phyloP scores from a whole-genome alignment of 1,284 basidiomycete genomes.

The Acaromyces ingoldii region DNA sequence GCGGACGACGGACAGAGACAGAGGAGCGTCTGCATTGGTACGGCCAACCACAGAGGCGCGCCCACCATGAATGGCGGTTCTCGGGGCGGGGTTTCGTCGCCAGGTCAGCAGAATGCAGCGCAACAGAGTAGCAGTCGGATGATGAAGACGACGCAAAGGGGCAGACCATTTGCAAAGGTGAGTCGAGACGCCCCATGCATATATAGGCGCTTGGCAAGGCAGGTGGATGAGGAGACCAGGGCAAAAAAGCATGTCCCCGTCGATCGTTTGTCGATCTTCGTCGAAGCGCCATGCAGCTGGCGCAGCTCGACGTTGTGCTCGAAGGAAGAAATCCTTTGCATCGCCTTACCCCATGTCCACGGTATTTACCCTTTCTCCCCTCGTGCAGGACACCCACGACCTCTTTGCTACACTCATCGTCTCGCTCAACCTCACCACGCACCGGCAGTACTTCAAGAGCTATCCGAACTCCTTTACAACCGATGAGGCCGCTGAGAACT shows the following conservation, averaged over 20 bases:
- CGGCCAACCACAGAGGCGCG: no score
- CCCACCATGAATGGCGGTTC: no score
- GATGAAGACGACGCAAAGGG: slow-evolving; percentile 46
- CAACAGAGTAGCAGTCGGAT: slow-evolving; percentile 46
- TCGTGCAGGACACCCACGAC: slow-evolving; percentile 83
- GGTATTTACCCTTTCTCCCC: slow-evolving; percentile 6
- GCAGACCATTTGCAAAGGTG: slow-evolving; percentile 39
- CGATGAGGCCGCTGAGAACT: slow-evolving; percentile 88
- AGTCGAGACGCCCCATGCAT: background rate
- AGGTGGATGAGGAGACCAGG: background rate
- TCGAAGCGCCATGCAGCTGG: background rate
- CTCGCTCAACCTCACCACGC: slow-evolving; percentile 78
- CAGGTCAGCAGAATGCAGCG: background rate
- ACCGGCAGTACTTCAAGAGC: slow-evolving; percentile 92
- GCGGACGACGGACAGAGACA: no score
- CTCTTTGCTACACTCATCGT: slow-evolving; percentile 95
- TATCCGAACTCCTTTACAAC: slow-evolving; percentile 94
- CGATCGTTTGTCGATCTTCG: background rate
- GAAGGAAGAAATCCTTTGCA: background rate
- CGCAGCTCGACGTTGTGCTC: background rate
- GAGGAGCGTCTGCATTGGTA: no score
- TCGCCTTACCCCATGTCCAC: slow-evolving; percentile 1
- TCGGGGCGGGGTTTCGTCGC: no score
- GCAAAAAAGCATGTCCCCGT: background rate
- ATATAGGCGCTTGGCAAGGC: background rate